phyloP scores from a whole-genome alignment of 148 eudicot species.

The Rhododendron ferrugineum region DNA sequence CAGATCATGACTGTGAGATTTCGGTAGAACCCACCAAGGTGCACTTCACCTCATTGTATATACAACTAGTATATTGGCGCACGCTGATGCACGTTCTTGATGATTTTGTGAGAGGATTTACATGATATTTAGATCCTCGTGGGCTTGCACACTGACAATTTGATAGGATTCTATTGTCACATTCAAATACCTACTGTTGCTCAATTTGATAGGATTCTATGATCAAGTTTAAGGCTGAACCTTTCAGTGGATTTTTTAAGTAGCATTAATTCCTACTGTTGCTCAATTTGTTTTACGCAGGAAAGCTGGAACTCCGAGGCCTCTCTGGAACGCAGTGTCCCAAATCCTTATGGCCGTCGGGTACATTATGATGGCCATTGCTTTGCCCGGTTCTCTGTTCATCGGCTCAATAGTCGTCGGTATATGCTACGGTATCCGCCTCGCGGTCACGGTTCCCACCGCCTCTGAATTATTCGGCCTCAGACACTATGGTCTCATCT shows the following conservation, averaged over 20 bases:
- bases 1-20: not conserved
- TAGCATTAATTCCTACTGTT: not conserved
- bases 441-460: conserved; percentile 82
- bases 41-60: not conserved
- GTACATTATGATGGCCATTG: conserved; percentile 64
- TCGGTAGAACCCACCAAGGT: not conserved
- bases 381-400: conserved; percentile 72
- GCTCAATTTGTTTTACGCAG: conserved; percentile 28
- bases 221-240: not conserved
- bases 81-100: not conserved
- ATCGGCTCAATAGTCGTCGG: conserved; percentile 78
- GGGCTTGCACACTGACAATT: not conserved
- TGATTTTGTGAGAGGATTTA: not conserved
- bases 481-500: conserved; percentile 80
- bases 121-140: not conserved
- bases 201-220: not conserved
- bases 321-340: conserved; percentile 84
- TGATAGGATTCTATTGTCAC: not conserved
- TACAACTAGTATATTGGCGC: too few species aligned
- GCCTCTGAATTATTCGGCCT: conserved; percentile 94
- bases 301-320: conserved; percentile 75
- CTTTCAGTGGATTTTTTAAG: not conserved
- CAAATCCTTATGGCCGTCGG: conserved; percentile 74
- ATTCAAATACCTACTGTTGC: too few species aligned
- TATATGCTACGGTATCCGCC: conserved; percentile 81